phyloP scores from a whole-genome alignment of 805 yeast genomes.

The Pichia pseudocactophila region DNA sequence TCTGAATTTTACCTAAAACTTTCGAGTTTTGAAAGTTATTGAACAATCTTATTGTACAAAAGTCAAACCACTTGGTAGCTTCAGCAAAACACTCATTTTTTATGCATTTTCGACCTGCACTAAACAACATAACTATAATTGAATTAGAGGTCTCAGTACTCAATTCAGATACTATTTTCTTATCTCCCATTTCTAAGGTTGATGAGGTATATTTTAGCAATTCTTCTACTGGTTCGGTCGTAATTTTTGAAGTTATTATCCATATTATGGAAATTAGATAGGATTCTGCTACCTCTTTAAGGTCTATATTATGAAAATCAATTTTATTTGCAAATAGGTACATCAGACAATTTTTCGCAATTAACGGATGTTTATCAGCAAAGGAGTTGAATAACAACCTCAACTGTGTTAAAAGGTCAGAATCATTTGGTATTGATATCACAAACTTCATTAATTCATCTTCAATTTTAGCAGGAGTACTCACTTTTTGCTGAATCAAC shows the following conservation, averaged over 20 bases:
- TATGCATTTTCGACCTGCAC: constrained; percentile 26
- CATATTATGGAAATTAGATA: constrained; percentile 16
- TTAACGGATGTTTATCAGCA: constrained; percentile 17
- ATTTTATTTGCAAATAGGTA: constrained; percentile 28
- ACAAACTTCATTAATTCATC: constrained; percentile 31
- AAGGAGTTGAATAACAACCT: constrained; percentile 11
- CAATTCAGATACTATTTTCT: constrained; percentile 18
- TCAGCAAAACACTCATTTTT: constrained; percentile 14
- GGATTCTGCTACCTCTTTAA: constrained; percentile 6
- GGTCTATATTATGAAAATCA: constrained; percentile 4
- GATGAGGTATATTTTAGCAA: constrained; percentile 16
- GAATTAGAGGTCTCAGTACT: constrained; percentile 26
- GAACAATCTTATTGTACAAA: constrained; percentile 8
- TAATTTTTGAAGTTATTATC: constrained; percentile 16
- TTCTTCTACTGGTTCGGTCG: constrained; percentile 8
- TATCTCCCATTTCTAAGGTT: constrained; percentile 24
- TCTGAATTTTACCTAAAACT: constrained; percentile 30
- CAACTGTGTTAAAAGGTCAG: constrained; percentile 13
- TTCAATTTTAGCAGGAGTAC: constrained; percentile 16
- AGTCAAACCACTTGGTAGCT: constrained; percentile 14
- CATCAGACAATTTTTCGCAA: constrained; percentile 28
- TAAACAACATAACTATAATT: constrained; percentile 32
- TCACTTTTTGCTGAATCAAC: constrained; percentile 12
- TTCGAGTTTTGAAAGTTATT: constrained; percentile 12
- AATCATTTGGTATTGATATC: constrained; percentile 20